Base-by-base conservation (phyloP, 1,284 basidiomycete genomes). In the Malassezia brasiliensis region DNA sequence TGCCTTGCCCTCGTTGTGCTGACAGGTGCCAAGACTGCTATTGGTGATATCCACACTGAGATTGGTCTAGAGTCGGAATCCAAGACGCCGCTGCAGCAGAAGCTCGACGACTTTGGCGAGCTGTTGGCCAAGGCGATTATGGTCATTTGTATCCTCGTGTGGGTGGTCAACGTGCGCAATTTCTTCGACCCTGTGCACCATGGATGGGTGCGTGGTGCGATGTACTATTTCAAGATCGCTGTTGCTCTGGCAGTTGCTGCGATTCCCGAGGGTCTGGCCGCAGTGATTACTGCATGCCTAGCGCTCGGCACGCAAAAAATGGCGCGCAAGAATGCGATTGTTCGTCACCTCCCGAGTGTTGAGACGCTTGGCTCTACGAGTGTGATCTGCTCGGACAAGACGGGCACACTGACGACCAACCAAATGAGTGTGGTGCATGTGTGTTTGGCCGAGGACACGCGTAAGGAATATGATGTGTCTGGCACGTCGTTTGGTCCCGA, bases 371-470 rank as follows among this genome's bases (percentile, higher is more conserved):
- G 70, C 14, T 70, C 66, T 5, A 73, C 70, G 50, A 72, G 69
- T 46, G 70, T 73, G 47, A 73, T 74, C 44, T 74, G 72, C 64
- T 74, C 72, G 25, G 72, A 74, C 69, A 74, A 74, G 66, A 74
- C 72, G 31, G 72, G 72, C 19, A 74, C 72, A 2, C 62, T 74
- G 17, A 74, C 72, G 19, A 74, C 72, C 38, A 73, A 74, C 53
- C 66, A 74, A 55, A 73, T 74, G 70, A 70, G 69, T 47, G 68
- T 72, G 42, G 68, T 66, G 28, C 63, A 61, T 44, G 59, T 67
- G 6, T 53, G 67, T 10, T 37, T 52, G 19, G 22, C 37, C 20
- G 22, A 38, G 11, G 52, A 38, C 17, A 10, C 38, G 15, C 40
- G 61, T 9, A 51, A 56, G 28, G 68, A 70, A 41, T 73, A 65